These are phyloP conservation scores for Knufia fluminis DNA, from an alignment of 2,329 filamentous ascomycete genomes.

Conservation along the genomic window DNA sequence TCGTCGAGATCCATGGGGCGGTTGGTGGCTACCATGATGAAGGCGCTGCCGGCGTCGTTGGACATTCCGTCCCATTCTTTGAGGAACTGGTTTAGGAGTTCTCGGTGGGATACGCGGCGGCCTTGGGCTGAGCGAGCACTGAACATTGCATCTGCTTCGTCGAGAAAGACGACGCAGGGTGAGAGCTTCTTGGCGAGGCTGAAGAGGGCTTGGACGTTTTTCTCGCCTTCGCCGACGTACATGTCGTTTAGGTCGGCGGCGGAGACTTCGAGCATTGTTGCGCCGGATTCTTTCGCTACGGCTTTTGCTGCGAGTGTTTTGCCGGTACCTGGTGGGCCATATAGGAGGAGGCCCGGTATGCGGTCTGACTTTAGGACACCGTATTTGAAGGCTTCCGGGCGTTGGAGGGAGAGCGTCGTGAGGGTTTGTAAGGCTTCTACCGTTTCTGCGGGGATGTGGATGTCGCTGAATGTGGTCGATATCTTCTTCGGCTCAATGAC, in stretches of 20 bases:
- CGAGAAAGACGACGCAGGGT: constrained; percentile 90
- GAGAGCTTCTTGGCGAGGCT: constrained; percentile 81
- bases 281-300: constrained; percentile 56
- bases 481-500: constrained; percentile 76
- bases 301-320: constrained; percentile 54
- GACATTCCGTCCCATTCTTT: constrained; percentile 95
- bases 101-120: constrained; percentile 64
- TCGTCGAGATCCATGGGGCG: constrained; percentile 84
- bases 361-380: constrained; percentile 85
- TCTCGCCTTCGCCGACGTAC: constrained; percentile 92
- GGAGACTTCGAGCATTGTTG: constrained; percentile 70
- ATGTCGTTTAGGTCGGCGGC: constrained; percentile 91
- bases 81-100: constrained; percentile 93
- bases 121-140: constrained; percentile 59
- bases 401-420: constrained; percentile 74
- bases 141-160: constrained; percentile 90
- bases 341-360: constrained; percentile 79
- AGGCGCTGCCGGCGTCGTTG: constrained; percentile 57
- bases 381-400: constrained; percentile 92
- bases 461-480: constrained; percentile 75
- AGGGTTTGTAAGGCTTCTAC: constrained; percentile 81
- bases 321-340: constrained; percentile 70
- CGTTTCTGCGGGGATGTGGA: constrained; percentile 73
- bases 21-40: constrained; percentile 98
- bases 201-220: constrained; percentile 90